Evolutionary conservation across 768 basidiomycete genomes (phyloP).

Genomic region (Mycena sanguinolenta): DNA sequence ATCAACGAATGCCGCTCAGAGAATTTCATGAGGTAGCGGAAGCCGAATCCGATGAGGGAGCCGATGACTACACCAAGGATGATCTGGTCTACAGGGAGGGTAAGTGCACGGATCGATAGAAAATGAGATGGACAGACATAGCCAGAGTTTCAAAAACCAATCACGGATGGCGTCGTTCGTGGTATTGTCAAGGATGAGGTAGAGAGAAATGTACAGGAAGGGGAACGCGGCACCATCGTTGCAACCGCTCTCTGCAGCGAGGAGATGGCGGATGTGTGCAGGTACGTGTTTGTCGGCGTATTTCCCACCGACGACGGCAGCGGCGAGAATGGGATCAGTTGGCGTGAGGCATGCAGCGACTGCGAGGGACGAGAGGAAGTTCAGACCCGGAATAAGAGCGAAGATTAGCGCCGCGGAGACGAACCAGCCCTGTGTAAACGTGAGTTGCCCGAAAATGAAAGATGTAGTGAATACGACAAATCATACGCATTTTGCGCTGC

Average conservation of each 20-base stretch:
- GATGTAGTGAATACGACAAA: conserved; percentile 26
- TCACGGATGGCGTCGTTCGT: conserved; percentile 79
- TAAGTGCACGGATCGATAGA: conserved; percentile 27
- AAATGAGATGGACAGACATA: conserved; percentile 67
- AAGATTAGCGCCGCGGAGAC: conserved; percentile 93
- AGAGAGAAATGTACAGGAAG: conserved; percentile 91
- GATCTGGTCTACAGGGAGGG: conserved; percentile 75
- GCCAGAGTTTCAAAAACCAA: conserved; percentile 91
- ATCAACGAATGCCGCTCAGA: conserved; percentile 89
- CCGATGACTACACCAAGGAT: conserved; percentile 83
- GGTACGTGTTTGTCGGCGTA: conserved; percentile 99
- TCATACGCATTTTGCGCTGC: background rate
- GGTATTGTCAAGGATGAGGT: conserved; percentile 79
- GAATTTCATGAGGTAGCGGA: conserved; percentile 94
- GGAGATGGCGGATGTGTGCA: conserved; percentile 76
- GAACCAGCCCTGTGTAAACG: conserved; percentile 84
- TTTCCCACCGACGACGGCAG: conserved; percentile 94
- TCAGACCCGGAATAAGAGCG: conserved; percentile 89
- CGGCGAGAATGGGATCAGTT: conserved; percentile 94
- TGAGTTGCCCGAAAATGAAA: conserved; percentile 21
- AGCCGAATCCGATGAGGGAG: conserved; percentile 77
- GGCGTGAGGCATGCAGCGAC: conserved; percentile 95
- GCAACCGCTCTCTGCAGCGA: conserved; percentile 87
- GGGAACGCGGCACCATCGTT: conserved; percentile 99
- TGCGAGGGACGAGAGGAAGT: conserved; percentile 90